Evolutionary conservation across 495 filamentous ascomycete genomes (phyloP).

Genomic region (Penicillium atrosanguineum): DNA sequence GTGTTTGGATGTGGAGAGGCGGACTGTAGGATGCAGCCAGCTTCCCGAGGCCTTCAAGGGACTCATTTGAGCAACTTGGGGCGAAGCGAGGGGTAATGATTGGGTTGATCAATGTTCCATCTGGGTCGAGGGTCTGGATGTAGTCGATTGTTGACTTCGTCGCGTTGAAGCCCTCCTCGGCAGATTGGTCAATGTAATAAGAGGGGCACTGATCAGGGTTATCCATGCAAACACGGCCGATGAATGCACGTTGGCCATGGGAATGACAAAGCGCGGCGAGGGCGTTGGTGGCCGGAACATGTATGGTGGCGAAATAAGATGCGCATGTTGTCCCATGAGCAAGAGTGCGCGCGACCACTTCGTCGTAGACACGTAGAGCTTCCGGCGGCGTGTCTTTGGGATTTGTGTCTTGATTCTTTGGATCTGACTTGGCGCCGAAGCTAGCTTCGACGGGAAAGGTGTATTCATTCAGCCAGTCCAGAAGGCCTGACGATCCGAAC

Average conservation of each 20-base stretch:
- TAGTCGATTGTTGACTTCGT: slow-evolving; percentile 64
- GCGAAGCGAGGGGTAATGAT: slow-evolving; percentile 93
- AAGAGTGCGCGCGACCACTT: slow-evolving; percentile 73
- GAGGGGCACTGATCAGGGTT: slow-evolving; percentile 56
- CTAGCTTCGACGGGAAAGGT: slow-evolving; percentile 88
- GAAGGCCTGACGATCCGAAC: slow-evolving; percentile 85
- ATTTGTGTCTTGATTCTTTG: slow-evolving; percentile 10
- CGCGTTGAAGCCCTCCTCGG: slow-evolving; percentile 52
- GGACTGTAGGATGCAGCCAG: slow-evolving; percentile 56
- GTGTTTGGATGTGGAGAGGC: slow-evolving; percentile 76
- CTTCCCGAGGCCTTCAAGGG: slow-evolving; percentile 60
- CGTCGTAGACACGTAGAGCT: slow-evolving; percentile 64
- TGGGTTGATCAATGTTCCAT: slow-evolving; percentile 60
- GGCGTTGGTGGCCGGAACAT: slow-evolving; percentile 79
- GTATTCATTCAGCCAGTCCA: slow-evolving; percentile 88
- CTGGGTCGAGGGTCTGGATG: slow-evolving; percentile 64
- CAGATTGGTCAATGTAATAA: slow-evolving; percentile 69
- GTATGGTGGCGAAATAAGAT: slow-evolving; percentile 86
- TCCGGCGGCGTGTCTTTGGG: slow-evolving; percentile 30
- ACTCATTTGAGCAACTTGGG: slow-evolving; percentile 62
- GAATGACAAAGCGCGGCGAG: slow-evolving; percentile 75
- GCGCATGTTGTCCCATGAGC: slow-evolving; percentile 87
- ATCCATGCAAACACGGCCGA: slow-evolving; percentile 93
- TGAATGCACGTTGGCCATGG: slow-evolving; percentile 80
- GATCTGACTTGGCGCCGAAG: slow-evolving; percentile 40